Evolutionary conservation across 23 red algal species (phyloP).

Genomic region (Gracilaria vermiculophylla): DNA sequence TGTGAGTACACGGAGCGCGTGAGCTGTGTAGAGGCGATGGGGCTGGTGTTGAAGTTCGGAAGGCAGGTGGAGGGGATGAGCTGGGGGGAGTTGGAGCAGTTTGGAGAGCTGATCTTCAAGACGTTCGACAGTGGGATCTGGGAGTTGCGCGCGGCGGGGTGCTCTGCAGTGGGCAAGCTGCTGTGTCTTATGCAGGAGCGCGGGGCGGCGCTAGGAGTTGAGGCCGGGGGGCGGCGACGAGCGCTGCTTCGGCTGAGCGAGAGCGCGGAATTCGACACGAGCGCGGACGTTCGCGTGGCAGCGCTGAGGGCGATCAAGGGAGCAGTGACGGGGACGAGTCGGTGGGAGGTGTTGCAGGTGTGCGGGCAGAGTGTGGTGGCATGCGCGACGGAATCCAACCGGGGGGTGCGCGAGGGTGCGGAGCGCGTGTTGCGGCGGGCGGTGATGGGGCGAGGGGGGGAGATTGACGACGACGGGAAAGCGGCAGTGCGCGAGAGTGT

Average conservation of each 20-base stretch:
- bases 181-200: neutral
- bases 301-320: constrained; percentile 28
- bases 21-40: constrained; percentile 21
- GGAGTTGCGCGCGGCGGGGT: neutral
- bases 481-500: neutral
- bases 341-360: neutral
- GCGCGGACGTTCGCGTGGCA: constrained; percentile 39
- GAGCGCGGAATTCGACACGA: constrained; percentile 21
- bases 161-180: constrained; percentile 10
- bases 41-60: neutral
- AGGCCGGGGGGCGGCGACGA: neutral
- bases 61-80: neutral
- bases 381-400: constrained; percentile 20
- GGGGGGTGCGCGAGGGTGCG: constrained; percentile 31
- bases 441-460: neutral
- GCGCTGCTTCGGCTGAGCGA: neutral
- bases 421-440: constrained; percentile 31
- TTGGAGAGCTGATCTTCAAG: neutral
- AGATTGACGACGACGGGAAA: no score
- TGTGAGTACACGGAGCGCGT: constrained; percentile 15
- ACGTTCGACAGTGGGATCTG: constrained; percentile 5
- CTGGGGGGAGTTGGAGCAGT: constrained; percentile 11
- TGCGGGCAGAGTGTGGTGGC: neutral
- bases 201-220: neutral
- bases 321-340: neutral